Base-by-base conservation (phyloP, 192 early-diverging fungal species). In the Rhizoclosmatium sp. region DNA sequence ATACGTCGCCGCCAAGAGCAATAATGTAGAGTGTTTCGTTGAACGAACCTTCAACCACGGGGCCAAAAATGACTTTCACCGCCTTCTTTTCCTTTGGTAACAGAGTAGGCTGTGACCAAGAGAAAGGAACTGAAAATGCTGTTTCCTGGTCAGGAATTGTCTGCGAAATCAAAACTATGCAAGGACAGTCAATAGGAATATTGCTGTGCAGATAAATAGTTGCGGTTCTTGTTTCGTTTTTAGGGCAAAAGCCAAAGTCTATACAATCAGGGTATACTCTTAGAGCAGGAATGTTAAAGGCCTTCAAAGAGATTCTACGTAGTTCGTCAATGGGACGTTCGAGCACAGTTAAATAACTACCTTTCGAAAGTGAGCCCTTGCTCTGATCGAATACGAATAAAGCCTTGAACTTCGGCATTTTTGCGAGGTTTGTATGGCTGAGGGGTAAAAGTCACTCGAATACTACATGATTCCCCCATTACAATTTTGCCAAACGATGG, bases 351-450 rank as follows among this genome's bases (percentile, higher is more conserved):
- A 58, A 49, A 40, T 12, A 51, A 59, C 31, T 84, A 88, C 87
- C 88, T 81, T 73, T 89, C 88, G n/a, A 87, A 68, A 12, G 85
- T 80, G n/a, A 85, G 64, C 39, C 88, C 88, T 42, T 81, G 70
- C 3, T 40, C 58, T 4, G 59, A 68, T 16, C 88, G 44, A n/a
- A 89, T 71, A 9, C 83, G 46, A 4, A 88, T 10, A 62, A 85
- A 88, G 4, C 85, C 86, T 23, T 51, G 51, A 42, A 89, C 66
- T 68, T 88, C 87, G 0, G 80, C 64, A 46, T 70, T 83, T 51
- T 82, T 85, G 3, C 76, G 10, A 7, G 59, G 65, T 67, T 71
- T 66, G 31, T 74, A 69, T 9, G 86, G 83, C 46, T 82, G 75
- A 9, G 82, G 83, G 3, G 75, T 79, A 56, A 86, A 87, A 23